Percentiles rank a stretch among this genome's conserved stretches.
Evolutionary conservation across 768 basidiomycete species (phyloP).

Genomic region (Termitomyces sp.): DNA sequence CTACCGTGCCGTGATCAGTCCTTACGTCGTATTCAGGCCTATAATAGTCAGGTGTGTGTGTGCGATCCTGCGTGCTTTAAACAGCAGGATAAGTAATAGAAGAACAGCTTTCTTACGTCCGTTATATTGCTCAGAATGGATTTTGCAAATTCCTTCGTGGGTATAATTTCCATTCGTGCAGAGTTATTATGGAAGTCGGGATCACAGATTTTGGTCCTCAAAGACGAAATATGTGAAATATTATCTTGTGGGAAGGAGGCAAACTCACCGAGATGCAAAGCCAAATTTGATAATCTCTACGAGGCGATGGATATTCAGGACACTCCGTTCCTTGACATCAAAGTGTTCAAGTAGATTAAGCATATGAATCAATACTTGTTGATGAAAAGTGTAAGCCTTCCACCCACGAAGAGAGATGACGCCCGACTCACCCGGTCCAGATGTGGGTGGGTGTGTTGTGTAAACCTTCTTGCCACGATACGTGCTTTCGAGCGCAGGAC

Average conservation of each 20-base stretch:
- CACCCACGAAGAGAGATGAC: neutral
- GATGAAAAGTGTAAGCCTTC: neutral
- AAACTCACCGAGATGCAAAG: constrained; percentile 42
- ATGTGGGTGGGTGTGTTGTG: constrained; percentile 81
- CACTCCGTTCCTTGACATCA: constrained; percentile 47
- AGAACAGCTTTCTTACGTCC: constrained; percentile 52
- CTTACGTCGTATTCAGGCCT: constrained; percentile 75
- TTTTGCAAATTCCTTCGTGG: constrained; percentile 65
- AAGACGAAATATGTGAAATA: neutral
- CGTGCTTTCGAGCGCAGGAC: constrained; percentile 71
- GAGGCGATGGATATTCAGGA: constrained; percentile 70
- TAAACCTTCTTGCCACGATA: constrained; percentile 80
- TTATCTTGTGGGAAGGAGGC: neutral
- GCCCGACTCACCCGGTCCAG: constrained; percentile 56
- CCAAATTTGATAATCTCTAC: constrained; percentile 84
- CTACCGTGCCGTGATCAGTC: constrained; percentile 84
- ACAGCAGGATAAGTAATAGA: neutral
- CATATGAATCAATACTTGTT: constrained; percentile 76
- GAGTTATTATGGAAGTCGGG: constrained; percentile 61
- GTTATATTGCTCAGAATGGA: constrained; percentile 66
- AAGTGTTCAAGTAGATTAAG: constrained; percentile 88
- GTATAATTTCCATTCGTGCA: constrained; percentile 55
- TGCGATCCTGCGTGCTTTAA: constrained; percentile 53
- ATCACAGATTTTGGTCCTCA: constrained; percentile 81
- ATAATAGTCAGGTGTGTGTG: constrained; percentile 82